Base-by-base conservation (phyloP, 768 basidiomycete genomes). In the Gymnopilus junonius region DNA sequence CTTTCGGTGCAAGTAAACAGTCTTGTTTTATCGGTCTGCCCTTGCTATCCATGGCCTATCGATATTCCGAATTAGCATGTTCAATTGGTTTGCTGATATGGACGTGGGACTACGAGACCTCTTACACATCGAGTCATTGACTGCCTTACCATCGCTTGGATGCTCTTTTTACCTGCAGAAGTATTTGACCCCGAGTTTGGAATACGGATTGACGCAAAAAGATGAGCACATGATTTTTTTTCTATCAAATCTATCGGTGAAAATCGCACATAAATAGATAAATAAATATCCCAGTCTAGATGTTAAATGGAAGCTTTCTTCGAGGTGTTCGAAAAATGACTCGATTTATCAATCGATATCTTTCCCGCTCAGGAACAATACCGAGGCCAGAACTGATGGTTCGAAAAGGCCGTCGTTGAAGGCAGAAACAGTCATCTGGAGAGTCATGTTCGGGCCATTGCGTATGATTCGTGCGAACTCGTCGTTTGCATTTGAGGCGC, bases 371-470 rank as follows among this genome's bases (percentile, higher is more conserved):
- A 80, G 79, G 59, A 87, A 76, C 35, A 87, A 72, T 8, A 80
- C 69, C 0, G 84, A 78, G 0, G 83, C 81, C 10, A 85, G 75
- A 40, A 87, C 68, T 42, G 77, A 79, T 3, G 74, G 70, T 37
- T 87, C 82, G 3, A 85, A 70, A 25, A 87, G 76, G 12, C 80
- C 79, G 4, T 77, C 71, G 51, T 79, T 77, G 31, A 86, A 72
- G 1, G 83, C 83, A 25, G 79, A 73, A 5, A 80, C 72, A 0
- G 80, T 80, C 42, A 87, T 63, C 61, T 85, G 81, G n/a, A 87
- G 76, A 0, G 73, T 69, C 61, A 84, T 74, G 72, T 8, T 61
- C 17, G 51, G 51, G 6, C 75, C 63, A 8, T 66, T 69, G 39
- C 77, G 79, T 5, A 77, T 67, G 29, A 86, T 71, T 17, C 79